Percentiles rank a stretch among this genome's conserved stretches.
Conservation (phyloP, 2,329 filamentous ascomycete genomes). For the Monascus ruber region DNA sequence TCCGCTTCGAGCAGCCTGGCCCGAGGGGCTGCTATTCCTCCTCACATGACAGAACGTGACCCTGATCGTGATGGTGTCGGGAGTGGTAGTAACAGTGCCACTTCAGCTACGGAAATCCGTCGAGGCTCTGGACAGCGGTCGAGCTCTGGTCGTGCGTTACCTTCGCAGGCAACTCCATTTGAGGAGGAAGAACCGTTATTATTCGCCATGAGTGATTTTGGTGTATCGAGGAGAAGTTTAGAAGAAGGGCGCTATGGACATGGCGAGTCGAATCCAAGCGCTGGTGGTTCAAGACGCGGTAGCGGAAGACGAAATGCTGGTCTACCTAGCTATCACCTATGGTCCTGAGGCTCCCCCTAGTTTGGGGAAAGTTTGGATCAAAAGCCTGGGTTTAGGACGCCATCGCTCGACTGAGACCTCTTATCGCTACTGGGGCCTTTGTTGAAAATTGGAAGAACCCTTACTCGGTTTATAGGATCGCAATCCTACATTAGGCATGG, state of each 20-base stretch:
- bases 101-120: slow-evolving; percentile 23
- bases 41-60: slow-evolving; percentile 24
- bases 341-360: slow-evolving; percentile 12
- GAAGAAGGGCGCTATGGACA: slow-evolving; percentile 28
- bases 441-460: no score
- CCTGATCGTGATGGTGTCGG: slow-evolving; percentile 21
- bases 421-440: no score
- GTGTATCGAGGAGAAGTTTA: slow-evolving; percentile 30
- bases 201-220: slow-evolving; percentile 38
- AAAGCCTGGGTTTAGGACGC: no score
- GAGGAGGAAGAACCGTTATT: slow-evolving; percentile 36
- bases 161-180: slow-evolving; percentile 15
- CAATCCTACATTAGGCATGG: no score
- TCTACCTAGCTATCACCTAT: slow-evolving; percentile 21
- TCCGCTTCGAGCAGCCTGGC: slow-evolving; percentile 31
- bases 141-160: slow-evolving; percentile 19
- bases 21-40: slow-evolving; percentile 20
- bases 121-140: slow-evolving; percentile 24
- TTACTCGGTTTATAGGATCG: no score
- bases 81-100: slow-evolving; percentile 30
- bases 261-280: slow-evolving; percentile 14
- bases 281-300: slow-evolving; percentile 20
- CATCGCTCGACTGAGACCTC: no score
- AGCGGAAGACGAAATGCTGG: slow-evolving; percentile 24
- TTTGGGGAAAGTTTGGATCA: no score